Conservation (phyloP, 2,329 filamentous ascomycete species). For the Curvularia eragrostidis region DNA sequence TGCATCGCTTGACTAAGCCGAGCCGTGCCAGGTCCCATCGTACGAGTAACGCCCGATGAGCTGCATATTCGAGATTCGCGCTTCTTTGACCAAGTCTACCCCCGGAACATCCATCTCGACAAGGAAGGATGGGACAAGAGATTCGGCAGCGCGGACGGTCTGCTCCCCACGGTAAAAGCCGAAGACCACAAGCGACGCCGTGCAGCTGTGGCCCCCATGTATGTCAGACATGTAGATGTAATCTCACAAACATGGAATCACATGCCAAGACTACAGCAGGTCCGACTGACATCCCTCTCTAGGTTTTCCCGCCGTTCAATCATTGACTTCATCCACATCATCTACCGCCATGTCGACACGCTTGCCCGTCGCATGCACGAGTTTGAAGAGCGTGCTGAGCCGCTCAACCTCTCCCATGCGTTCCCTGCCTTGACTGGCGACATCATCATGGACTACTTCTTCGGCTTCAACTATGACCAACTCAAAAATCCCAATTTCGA, state of each 20-base stretch:
- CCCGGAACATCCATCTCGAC: conserved; percentile 40
- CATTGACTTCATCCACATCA: conserved; percentile 46
- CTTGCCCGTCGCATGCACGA: conserved; percentile 39
- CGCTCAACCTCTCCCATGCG: conserved; percentile 39
- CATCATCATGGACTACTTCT: conserved; percentile 55
- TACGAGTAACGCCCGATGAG: conserved; percentile 54
- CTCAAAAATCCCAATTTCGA: conserved; percentile 45
- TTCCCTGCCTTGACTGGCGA: conserved; percentile 55
- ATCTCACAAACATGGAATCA: neutral
- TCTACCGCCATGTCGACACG: conserved; percentile 45
- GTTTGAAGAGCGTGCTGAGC: conserved; percentile 40
- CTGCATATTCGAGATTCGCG: conserved; percentile 53
- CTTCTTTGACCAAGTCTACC: conserved; percentile 49
- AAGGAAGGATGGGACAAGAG: conserved; percentile 47
- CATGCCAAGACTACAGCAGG: neutral
- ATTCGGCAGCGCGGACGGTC: conserved; percentile 38
- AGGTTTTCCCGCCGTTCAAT: conserved; percentile 48
- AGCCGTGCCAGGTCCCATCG: conserved; percentile 46
- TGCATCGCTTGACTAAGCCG: conserved; percentile 14
- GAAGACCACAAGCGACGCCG: conserved; percentile 42
- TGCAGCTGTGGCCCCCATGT: conserved; percentile 43
- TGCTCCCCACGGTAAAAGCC: conserved; percentile 39
- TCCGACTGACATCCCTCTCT: conserved; percentile 7
- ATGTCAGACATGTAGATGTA: conserved; percentile 15
- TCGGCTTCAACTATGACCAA: conserved; percentile 45